Evolutionary conservation across 768 basidiomycete genomes (phyloP), one percentile per base, ranked within the genome.

Genomic region (Mycena vulgaris): DNA sequence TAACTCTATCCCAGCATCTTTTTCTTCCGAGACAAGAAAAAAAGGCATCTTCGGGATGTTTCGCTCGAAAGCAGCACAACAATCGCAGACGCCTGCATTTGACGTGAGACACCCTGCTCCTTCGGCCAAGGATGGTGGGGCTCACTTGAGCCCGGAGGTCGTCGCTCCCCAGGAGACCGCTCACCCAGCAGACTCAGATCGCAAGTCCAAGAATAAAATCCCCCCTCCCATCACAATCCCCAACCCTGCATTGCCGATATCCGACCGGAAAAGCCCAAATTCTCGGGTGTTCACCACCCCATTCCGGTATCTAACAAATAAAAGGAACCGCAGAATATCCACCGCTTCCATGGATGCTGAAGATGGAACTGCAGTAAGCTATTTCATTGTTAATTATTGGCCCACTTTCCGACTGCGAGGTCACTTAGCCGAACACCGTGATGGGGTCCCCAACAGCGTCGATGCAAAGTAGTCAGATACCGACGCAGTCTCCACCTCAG

Each of bases 301-400:
- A 0, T 92, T 93, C 79, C 88, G 89, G 49, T 86, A 93, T 74
- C 72, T 93, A 71, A 82, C 81, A 27, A 84, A 83, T 42, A 90
- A 87, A 75, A 85, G 88, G 74, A 85, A 90, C 77, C 88, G 90
- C 35, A 90, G 91, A 9, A 83, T 95, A 47, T 95, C 94, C 19
- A 86, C 88, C 40, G 90, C 90, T 37, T 95, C 94, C 47, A 83
- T 93, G 35, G 94, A 95, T 77, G 94, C 93, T 28, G 87, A 90
- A 73, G 89, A 94, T 75, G 94, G 94, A 40, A 93, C 93, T 63
- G 91, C 92, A 56, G 94, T 95, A 79, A 80, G 92, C 78, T n/a
- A 25, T 59, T 63, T 39, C 9, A 45, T 35, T 65, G n/a, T 51
- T 63, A 59, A 62, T 64, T 33, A 45, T 45, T 42, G 49, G 27